These are phyloP conservation scores for Coprinopsis marcescibilis DNA, from an alignment of 768 basidiomycete species.

Conservation along the genomic window DNA sequence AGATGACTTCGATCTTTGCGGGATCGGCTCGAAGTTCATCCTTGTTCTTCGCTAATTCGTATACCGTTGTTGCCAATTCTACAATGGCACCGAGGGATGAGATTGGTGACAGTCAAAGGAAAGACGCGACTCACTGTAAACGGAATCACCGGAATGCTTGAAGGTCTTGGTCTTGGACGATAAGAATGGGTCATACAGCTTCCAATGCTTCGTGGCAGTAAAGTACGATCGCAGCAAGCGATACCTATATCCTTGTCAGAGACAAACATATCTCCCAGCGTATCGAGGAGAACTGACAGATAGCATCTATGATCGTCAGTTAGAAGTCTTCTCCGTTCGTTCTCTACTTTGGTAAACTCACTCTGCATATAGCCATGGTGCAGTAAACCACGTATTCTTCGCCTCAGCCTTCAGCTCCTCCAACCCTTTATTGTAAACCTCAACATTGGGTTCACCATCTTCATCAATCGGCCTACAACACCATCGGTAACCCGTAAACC, in stretches of 20 bases:
- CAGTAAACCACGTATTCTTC: constrained; percentile 80
- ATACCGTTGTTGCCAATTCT: constrained; percentile 75
- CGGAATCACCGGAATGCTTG: constrained; percentile 68
- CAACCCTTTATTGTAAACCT: constrained; percentile 77
- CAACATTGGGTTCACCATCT: constrained; percentile 67
- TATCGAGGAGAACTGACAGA: constrained; percentile 39
- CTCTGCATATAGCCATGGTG: constrained; percentile 97
- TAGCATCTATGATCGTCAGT: constrained; percentile 53
- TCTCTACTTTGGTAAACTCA: constrained; percentile 33
- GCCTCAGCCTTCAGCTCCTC: constrained; percentile 36
- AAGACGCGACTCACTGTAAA: constrained; percentile 53
- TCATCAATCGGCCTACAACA: constrained; percentile 54
- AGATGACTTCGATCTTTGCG: constrained; percentile 55
- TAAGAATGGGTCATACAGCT: constrained; percentile 76
- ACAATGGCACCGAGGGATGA: not conserved
- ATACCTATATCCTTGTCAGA: constrained; percentile 46
- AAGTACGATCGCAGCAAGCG: constrained; percentile 76
- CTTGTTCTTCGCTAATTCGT: constrained; percentile 53
- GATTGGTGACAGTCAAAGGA: not conserved
- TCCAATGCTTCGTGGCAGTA: constrained; percentile 63
- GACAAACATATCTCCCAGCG: constrained; percentile 4
- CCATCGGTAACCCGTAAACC: too few species aligned
- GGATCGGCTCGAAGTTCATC: constrained; percentile 38
- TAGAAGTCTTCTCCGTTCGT: not conserved
- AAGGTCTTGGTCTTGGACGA: constrained; percentile 78